phyloP scores from a whole-genome alignment of 2,329 filamentous ascomycete species.

The Podosphaera aphanis region DNA sequence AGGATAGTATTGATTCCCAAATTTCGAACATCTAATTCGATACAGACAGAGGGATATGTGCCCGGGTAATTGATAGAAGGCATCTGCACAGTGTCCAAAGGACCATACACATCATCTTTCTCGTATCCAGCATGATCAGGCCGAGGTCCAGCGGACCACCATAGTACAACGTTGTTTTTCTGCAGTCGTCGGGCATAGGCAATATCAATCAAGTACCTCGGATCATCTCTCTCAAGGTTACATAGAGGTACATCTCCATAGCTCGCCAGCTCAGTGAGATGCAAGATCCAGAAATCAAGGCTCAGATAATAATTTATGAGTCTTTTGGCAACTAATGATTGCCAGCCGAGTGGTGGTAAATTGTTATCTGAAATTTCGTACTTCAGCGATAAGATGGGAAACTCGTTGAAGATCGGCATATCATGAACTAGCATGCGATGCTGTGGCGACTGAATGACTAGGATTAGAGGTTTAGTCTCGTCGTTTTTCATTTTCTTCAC shows the following conservation, averaged over 20 bases:
- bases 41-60: conserved; percentile 86
- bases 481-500: conserved; percentile 81
- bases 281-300: conserved; percentile 75
- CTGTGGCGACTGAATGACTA: conserved; percentile 81
- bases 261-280: conserved; percentile 65
- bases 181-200: conserved; percentile 79
- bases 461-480: conserved; percentile 53
- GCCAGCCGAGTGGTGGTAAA: conserved; percentile 82
- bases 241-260: conserved; percentile 90
- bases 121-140: conserved; percentile 95
- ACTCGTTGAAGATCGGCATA: conserved; percentile 59
- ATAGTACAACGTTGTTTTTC: conserved; percentile 78
- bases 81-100: conserved; percentile 74
- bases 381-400: conserved; percentile 61
- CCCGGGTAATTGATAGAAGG: conserved; percentile 81
- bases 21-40: conserved; percentile 83
- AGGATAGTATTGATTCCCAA: conserved; percentile 94
- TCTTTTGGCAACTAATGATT: conserved; percentile 64
- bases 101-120: conserved; percentile 64
- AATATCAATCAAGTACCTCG: conserved; percentile 83
- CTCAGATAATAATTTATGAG: conserved; percentile 77
- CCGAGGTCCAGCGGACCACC: conserved; percentile 75
- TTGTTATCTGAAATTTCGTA: conserved; percentile 68
- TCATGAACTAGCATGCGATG: conserved; percentile 61
- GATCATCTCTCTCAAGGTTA: conserved; percentile 85